These are phyloP conservation scores for Chlorociboria aeruginascens DNA, from an alignment of 495 filamentous ascomycete genomes.

Conservation along the genomic window DNA sequence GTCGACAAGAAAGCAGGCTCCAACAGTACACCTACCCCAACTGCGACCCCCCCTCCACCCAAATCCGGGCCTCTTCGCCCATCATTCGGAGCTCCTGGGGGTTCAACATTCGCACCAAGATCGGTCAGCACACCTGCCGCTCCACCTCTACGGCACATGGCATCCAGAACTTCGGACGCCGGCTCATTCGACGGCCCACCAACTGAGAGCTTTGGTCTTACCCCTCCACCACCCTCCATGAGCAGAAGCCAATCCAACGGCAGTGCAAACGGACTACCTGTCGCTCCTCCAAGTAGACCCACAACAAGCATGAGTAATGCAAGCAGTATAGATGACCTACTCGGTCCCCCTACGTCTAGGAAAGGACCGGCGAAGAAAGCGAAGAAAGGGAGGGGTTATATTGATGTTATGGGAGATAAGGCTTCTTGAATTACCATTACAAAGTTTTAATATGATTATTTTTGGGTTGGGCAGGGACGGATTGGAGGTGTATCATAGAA, in stretches of 20 bases:
- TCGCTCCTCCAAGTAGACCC: slow-evolving; percentile 39
- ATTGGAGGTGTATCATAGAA: no score
- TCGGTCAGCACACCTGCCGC: background rate
- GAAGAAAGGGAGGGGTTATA: slow-evolving; percentile 74
- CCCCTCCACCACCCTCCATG: slow-evolving; percentile 29
- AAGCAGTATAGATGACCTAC: slow-evolving; percentile 75
- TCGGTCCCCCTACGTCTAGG: slow-evolving; percentile 51
- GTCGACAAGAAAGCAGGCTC: slow-evolving; percentile 83
- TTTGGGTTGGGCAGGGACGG: no score
- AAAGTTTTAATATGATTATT: no score
- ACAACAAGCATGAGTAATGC: slow-evolving; percentile 62
- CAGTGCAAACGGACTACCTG: slow-evolving; percentile 27
- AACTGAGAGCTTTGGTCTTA: background rate
- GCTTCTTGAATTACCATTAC: background rate
- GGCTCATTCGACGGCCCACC: slow-evolving; percentile 12
- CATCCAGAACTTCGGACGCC: background rate
- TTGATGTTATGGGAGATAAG: slow-evolving; percentile 67
- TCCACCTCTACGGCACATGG: slow-evolving; percentile 3
- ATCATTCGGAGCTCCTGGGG: slow-evolving; percentile 5
- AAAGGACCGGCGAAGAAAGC: slow-evolving; percentile 58
- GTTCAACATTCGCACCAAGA: slow-evolving; percentile 22
- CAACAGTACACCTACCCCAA: slow-evolving; percentile 34
- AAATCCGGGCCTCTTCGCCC: slow-evolving; percentile 17
- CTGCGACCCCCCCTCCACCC: slow-evolving; percentile 39
- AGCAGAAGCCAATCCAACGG: slow-evolving; percentile 28